Evolutionary conservation across 2,329 filamentous ascomycete genomes (phyloP).

Genomic region (Exophiala phaeomuriformis): DNA sequence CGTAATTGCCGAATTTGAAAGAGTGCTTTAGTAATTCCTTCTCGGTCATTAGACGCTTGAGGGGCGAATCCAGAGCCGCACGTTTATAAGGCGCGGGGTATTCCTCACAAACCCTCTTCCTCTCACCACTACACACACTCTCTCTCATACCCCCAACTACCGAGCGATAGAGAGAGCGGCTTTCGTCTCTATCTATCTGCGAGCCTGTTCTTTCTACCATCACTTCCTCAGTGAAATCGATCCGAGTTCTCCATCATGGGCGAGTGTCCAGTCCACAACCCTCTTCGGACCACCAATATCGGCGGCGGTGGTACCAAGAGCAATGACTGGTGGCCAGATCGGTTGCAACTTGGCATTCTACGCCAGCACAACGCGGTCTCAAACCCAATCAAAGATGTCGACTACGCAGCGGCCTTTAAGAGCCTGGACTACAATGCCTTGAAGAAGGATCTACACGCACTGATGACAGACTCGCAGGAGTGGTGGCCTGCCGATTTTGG

Average conservation of each 20-base stretch:
- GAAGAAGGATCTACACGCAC: slow-evolving; percentile 63
- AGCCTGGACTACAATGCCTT: slow-evolving; percentile 61
- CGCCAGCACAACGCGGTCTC: slow-evolving; percentile 60
- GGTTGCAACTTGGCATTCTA: slow-evolving; percentile 62
- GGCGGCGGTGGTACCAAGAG: slow-evolving; percentile 60
- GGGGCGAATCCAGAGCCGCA: neutral
- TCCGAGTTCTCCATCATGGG: neutral
- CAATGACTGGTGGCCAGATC: slow-evolving; percentile 67
- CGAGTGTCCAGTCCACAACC: slow-evolving; percentile 16
- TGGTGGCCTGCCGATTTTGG: slow-evolving; percentile 79
- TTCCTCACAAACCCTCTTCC: neutral
- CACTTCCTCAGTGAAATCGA: neutral
- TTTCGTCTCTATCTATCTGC: neutral
- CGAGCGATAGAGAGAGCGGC: neutral
- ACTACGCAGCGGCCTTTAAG: slow-evolving; percentile 68
- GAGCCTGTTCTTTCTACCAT: too few species aligned
- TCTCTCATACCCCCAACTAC: neutral
- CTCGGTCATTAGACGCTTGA: neutral
- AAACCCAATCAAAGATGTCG: slow-evolving; percentile 61
- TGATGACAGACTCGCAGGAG: slow-evolving; percentile 73
- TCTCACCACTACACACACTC: neutral
- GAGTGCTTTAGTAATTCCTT: neutral
- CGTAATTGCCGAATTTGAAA: neutral
- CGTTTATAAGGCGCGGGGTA: neutral
- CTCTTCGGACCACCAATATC: slow-evolving; percentile 29